Conservation (phyloP, 1,284 basidiomycete genomes). For the Heterobasidion occidentale region DNA sequence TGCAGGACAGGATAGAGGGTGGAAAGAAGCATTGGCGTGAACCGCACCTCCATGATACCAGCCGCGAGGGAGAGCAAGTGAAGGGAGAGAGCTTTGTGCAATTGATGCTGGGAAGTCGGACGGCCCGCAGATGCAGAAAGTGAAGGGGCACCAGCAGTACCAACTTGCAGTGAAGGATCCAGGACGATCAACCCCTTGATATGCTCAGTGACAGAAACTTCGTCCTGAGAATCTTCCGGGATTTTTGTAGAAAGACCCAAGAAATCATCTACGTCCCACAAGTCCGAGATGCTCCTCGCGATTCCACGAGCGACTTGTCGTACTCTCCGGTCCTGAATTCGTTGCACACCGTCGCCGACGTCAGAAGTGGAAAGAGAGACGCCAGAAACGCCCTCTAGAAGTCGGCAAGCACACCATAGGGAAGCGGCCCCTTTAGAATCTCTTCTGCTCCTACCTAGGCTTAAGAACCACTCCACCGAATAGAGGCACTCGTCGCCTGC, state of each 20-base stretch:
- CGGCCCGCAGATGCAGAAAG: conserved; percentile 7
- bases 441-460: conserved; percentile 41
- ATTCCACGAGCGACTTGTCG: conserved; percentile 61
- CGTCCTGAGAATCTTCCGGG: conserved; percentile 12
- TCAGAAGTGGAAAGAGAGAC: conserved; percentile 30
- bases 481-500: conserved; percentile 64
- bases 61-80: conserved; percentile 68
- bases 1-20: conserved; percentile 80
- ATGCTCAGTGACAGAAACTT: conserved; percentile 40
- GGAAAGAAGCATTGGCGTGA: conserved; percentile 69
- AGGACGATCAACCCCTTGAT: conserved; percentile 39
- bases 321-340: conserved; percentile 33
- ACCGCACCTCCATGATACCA: conserved; percentile 55
- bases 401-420: conserved; percentile 73
- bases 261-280: conserved; percentile 49
- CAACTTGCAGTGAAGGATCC: conserved; percentile 32
- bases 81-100: conserved; percentile 59
- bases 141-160: conserved; percentile 15
- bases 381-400: conserved; percentile 65
- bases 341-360: conserved; percentile 11
- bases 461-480: conserved; percentile 77
- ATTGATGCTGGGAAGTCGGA: conserved; percentile 30
- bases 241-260: conserved; percentile 2
- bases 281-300: conserved; percentile 53
- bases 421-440: conserved; percentile 55